phyloP scores from a whole-genome alignment of 495 filamentous ascomycete species.

The Sporormia fimetaria region DNA sequence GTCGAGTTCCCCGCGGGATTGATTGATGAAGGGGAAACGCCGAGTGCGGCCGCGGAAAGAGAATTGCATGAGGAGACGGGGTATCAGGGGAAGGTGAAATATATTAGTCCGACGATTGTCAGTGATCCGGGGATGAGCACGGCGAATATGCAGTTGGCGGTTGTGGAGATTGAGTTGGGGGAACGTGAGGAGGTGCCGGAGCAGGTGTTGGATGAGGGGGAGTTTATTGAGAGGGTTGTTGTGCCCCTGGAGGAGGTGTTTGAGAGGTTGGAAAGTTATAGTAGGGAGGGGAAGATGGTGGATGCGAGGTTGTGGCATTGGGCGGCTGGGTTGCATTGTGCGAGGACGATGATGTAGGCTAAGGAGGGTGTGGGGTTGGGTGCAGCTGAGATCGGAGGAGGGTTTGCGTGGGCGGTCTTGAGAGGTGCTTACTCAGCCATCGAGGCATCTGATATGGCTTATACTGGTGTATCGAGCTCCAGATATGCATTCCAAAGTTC shows the following conservation, averaged over 20 bases:
- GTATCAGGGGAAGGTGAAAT: slow-evolving; percentile 53
- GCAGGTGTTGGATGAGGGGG: slow-evolving; percentile 34
- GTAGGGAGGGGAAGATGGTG: slow-evolving; percentile 27
- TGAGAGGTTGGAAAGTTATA: slow-evolving; percentile 38
- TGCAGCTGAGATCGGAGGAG: background rate
- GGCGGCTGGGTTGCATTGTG: slow-evolving; percentile 26
- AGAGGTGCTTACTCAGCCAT: background rate
- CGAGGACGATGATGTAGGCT: slow-evolving; percentile 16
- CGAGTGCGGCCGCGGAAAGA: slow-evolving; percentile 60
- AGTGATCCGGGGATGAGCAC: slow-evolving; percentile 34
- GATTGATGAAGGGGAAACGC: slow-evolving; percentile 71
- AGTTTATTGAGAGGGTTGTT: slow-evolving; percentile 32
- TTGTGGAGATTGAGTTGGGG: slow-evolving; percentile 30
- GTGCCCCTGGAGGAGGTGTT: slow-evolving; percentile 38
- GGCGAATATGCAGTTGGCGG: slow-evolving; percentile 34
- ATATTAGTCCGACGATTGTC: slow-evolving; percentile 45
- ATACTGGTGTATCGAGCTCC: too few relatives aligned
- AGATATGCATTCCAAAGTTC: too few relatives aligned
- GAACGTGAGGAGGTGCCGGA: slow-evolving; percentile 33
- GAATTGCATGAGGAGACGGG: slow-evolving; percentile 93
- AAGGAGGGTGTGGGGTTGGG: background rate
- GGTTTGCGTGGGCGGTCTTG: too few relatives aligned
- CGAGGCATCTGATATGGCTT: too few relatives aligned
- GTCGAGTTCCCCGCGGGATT: slow-evolving; percentile 83
- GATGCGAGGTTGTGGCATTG: slow-evolving; percentile 26